Conservation (phyloP, 2,329 filamentous ascomycete genomes). For the Lachnellula hyalina region DNA sequence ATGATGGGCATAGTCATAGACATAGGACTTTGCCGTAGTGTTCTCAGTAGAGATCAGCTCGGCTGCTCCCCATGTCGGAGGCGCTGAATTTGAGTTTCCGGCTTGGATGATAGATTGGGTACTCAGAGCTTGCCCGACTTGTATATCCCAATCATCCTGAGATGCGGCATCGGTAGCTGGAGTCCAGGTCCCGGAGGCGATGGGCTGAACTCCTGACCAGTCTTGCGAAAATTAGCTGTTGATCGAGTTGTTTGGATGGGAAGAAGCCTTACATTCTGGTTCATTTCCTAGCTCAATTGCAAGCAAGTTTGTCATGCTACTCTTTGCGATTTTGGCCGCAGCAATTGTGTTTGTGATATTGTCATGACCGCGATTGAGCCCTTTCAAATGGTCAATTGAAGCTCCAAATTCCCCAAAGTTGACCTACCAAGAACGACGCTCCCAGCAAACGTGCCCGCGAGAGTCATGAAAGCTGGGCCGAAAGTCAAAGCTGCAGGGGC, state of each 20-base stretch:
- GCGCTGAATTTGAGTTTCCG: slow-evolving; percentile 23
- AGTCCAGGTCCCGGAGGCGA: slow-evolving; percentile 23
- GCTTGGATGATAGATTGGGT: slow-evolving; percentile 23
- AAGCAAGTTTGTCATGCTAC: slow-evolving; percentile 42
- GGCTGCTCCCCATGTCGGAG: slow-evolving; percentile 27
- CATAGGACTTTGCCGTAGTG: slow-evolving; percentile 18
- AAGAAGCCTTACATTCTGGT: slow-evolving; percentile 44
- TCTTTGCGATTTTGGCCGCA: slow-evolving; percentile 42
- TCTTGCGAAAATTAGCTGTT: slow-evolving; percentile 23
- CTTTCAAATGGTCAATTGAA: slow-evolving; percentile 8
- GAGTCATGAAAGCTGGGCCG: slow-evolving; percentile 45
- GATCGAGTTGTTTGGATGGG: background rate
- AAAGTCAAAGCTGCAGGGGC: slow-evolving; percentile 47
- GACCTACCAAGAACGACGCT: slow-evolving; percentile 41
- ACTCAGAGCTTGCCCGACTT: slow-evolving; percentile 19
- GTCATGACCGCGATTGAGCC: slow-evolving; percentile 49
- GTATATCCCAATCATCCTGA: slow-evolving; percentile 24
- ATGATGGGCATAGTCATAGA: slow-evolving; percentile 27
- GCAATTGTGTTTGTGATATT: slow-evolving; percentile 49
- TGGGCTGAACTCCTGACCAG: slow-evolving; percentile 31
- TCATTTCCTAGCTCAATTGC: slow-evolving; percentile 55
- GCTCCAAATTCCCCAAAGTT: background rate
- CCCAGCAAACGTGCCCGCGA: slow-evolving; percentile 45
- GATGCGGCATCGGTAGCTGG: slow-evolving; percentile 23
- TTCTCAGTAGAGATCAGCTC: slow-evolving; percentile 25